A percentile compares a stretch with the other conserved stretches of the same genome.
Evolutionary conservation across 192 early-diverging fungal genomes (phyloP).

Genomic region (Umbelopsis vinacea): DNA sequence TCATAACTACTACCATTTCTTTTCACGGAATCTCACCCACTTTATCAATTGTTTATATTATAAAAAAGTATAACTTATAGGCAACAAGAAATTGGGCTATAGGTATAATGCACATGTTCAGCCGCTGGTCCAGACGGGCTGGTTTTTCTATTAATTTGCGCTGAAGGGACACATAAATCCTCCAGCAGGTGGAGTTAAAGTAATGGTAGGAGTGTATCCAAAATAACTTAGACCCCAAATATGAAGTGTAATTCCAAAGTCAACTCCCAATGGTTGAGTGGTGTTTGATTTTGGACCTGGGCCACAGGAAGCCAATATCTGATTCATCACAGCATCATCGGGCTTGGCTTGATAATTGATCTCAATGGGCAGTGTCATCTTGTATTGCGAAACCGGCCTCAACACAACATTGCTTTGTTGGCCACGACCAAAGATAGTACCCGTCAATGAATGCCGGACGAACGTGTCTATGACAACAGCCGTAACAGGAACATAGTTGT

Average conservation of each 20-base stretch:
- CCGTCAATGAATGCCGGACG: neutral
- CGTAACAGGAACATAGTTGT: neutral
- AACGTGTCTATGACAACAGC: neutral
- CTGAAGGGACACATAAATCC: slow-evolving; percentile 39
- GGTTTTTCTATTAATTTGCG: neutral
- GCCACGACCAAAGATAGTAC: neutral
- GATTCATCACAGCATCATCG: neutral
- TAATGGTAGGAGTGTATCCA: slow-evolving; percentile 40
- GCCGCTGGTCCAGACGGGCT: too few relatives aligned
- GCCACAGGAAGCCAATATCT: neutral
- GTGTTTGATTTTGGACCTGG: slow-evolving; percentile 10
- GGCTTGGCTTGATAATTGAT: slow-evolving; percentile 4
- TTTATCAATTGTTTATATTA: too few relatives aligned
- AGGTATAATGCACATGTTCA: neutral
- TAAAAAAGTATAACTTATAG: too few relatives aligned
- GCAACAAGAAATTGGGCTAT: too few relatives aligned
- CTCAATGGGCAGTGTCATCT: neutral
- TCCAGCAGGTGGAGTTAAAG: slow-evolving; percentile 33
- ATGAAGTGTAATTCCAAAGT: slow-evolving; percentile 39
- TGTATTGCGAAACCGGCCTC: neutral
- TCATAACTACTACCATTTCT: too few relatives aligned
- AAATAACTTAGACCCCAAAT: slow-evolving; percentile 36
- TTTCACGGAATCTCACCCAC: too few relatives aligned
- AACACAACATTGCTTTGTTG: neutral
- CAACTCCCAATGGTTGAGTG: slow-evolving; percentile 28